Base-by-base conservation (phyloP, 192 early-diverging fungal species). In the Backusella morwellensis region DNA sequence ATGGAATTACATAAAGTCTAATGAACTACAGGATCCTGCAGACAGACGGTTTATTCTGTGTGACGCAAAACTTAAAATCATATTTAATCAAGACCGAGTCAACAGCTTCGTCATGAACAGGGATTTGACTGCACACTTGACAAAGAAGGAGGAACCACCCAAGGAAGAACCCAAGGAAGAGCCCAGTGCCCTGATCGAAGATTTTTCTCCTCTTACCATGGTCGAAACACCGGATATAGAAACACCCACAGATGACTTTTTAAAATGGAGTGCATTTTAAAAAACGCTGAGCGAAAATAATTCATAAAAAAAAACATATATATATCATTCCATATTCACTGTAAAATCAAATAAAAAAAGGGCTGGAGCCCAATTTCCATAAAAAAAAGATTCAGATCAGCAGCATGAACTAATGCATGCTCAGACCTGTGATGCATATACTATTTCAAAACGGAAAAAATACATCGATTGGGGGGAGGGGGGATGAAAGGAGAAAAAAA, bases 81-180 rank as follows among this genome's bases (percentile, higher is more conserved):
- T 91, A 14, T 90, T 91, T 79, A 77, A 78, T 29, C 69, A 81
- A 68, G 83, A 87, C 52, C 36, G 85, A 66, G 81, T 91, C 35
- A 86, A 86, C 63, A 88, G 87, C 42, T 91, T 91, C 70, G 78
- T 79, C 0, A 91, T 91, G 90, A 91, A 90, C 75, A 89, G 86
- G 66, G 80, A 88, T 73, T 73, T 91, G 35, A 81, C 83, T 35
- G 81, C 67, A 34, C 91, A 92, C 73, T 71, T 91, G 34, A 80
- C 81, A 34, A 88, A 88, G 35, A 83, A 74, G 40, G 73, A 74
- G 36, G 73, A 74, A 21, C 40, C 40, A 40, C 21, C n/a, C 35
- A 23, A 23, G 11, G 38, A 41, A 70, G 68, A 40, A 38, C 19
- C 40, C 8, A 35, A 70, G 40, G 40, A 70, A 38, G 40, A 38